phyloP scores from a whole-genome alignment of 805 yeast genomes.

The Saturnispora dispora region DNA sequence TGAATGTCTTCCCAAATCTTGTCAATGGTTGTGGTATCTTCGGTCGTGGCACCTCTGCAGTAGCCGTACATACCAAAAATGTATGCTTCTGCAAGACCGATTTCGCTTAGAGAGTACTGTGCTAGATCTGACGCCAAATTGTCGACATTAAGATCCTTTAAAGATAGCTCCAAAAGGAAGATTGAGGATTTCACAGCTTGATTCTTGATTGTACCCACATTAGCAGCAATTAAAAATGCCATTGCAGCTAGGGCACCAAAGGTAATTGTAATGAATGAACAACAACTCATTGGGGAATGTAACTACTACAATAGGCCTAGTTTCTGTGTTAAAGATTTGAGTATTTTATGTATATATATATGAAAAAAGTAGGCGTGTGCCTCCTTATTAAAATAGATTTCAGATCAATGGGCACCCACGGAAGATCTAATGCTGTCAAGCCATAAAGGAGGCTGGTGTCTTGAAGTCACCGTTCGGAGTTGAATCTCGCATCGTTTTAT shows the following conservation, averaged over 20 bases:
- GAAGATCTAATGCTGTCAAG: neutral
- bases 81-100: slow-evolving; percentile 39
- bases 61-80: slow-evolving; percentile 58
- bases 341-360: neutral
- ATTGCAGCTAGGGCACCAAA: slow-evolving; percentile 32
- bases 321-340: neutral
- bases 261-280: slow-evolving; percentile 9
- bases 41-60: slow-evolving; percentile 36
- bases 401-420: neutral
- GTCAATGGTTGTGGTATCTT: slow-evolving; percentile 9
- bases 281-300: slow-evolving; percentile 3
- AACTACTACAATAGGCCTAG: neutral
- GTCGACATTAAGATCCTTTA: slow-evolving; percentile 24
- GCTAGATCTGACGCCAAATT: slow-evolving; percentile 7
- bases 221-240: slow-evolving; percentile 39
- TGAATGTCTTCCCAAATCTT: slow-evolving; percentile 13
- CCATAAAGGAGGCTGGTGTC: slow-evolving; percentile 1
- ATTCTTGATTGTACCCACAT: slow-evolving; percentile 42
- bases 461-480: neutral
- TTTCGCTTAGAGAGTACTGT: slow-evolving; percentile 7
- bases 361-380: neutral
- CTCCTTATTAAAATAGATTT: neutral
- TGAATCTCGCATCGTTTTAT: neutral
- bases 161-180: slow-evolving; percentile 40
- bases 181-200: slow-evolving; percentile 35